phyloP scores from a whole-genome alignment of 192 early-diverging fungal genomes.

The Podila epigama region DNA sequence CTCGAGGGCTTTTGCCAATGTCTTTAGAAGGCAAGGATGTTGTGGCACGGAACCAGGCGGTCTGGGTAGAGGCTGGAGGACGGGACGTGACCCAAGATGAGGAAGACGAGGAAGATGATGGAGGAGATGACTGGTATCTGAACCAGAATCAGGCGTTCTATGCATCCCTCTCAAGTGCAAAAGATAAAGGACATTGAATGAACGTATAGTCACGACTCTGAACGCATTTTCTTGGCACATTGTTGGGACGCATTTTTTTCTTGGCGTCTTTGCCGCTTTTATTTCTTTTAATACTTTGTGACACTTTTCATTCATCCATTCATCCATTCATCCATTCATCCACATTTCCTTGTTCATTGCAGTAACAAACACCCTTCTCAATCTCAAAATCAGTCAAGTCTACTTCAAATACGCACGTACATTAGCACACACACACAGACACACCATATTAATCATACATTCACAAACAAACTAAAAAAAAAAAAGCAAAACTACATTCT shows the following conservation, averaged over 20 bases:
- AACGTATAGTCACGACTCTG: not conserved
- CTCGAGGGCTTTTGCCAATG: slow-evolving; percentile 16
- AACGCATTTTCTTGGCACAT: too few species aligned
- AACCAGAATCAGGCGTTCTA: slow-evolving; percentile 26
- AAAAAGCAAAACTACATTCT: not conserved
- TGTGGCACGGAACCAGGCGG: slow-evolving; percentile 28
- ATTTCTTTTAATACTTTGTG: not conserved
- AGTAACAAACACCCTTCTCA: too few species aligned
- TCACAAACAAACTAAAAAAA: too few species aligned
- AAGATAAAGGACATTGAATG: not conserved
- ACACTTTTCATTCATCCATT: too few species aligned
- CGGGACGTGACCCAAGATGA: slow-evolving; percentile 9
- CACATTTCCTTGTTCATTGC: too few species aligned
- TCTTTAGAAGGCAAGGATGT: slow-evolving; percentile 30
- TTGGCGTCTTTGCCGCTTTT: too few species aligned
- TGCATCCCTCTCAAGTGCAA: slow-evolving; percentile 9
- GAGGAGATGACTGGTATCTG: slow-evolving; percentile 17
- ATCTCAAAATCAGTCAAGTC: too few species aligned
- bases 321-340: too few species aligned
- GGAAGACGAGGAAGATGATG: not conserved
- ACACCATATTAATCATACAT: too few species aligned
- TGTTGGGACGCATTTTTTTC: not conserved
- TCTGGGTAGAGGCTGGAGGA: slow-evolving; percentile 36
- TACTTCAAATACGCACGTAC: too few species aligned
- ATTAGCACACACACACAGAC: too few species aligned